Conservation (phyloP, 805 yeast genomes). For the Cyberlindnera sargentensis region DNA sequence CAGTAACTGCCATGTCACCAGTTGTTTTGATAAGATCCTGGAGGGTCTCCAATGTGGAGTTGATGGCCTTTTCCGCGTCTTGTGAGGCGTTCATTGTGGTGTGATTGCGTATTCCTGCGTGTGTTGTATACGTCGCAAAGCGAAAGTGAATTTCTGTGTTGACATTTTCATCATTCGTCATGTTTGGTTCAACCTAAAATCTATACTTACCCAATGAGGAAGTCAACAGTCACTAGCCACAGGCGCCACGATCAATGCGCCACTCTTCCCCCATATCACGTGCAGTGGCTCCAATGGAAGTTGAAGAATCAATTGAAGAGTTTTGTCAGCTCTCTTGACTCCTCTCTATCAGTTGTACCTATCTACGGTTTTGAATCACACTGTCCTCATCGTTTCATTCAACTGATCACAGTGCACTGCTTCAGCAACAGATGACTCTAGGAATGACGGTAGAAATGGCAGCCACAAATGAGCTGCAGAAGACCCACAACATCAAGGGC, state of each 20-base stretch:
- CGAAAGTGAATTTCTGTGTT: neutral
- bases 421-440: no score
- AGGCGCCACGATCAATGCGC: neutral
- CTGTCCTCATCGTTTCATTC: no score
- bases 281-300: neutral
- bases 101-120: neutral
- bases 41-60: neutral
- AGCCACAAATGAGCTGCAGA: neutral
- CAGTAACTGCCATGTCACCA: constrained; percentile 83
- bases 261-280: constrained; percentile 1
- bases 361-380: no score
- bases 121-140: neutral
- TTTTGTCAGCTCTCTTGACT: no score
- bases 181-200: no score
- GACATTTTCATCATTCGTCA: no score
- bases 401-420: no score
- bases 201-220: neutral
- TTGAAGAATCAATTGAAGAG: no score
- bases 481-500: constrained; percentile 23
- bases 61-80: neutral
- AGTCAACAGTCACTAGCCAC: constrained; percentile 10
- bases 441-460: neutral
- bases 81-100: neutral
- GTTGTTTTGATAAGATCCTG: constrained; percentile 20
- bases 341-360: no score